Base-by-base conservation (phyloP, 2,329 filamentous ascomycete genomes). In the Tolypocladium album region DNA sequence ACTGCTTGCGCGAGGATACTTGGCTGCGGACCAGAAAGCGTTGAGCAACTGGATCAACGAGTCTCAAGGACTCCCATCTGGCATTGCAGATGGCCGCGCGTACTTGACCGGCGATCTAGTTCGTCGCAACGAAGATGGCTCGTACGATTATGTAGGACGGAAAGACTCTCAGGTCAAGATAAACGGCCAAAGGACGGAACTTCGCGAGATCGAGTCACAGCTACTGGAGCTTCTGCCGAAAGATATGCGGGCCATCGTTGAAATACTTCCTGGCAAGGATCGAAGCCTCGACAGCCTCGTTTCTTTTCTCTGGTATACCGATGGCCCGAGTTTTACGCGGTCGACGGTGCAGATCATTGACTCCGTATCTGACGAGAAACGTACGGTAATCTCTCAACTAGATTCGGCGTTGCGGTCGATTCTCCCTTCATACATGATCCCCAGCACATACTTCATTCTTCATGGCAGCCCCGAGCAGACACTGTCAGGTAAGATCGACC, bases 131-230 rank as follows among this genome's bases (percentile, higher is more conserved):
- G 65, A 67, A 0, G 72, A 79, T 59, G 75, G 76, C 1, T 67
- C 68, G 12, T 65, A 81, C 9, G 63, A 72, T 0, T 80, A 75
- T 57, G 64, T 80, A 50, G 81, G 81, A 38, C 74, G 83, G 17
- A 81, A 81, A 62, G 82, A 85, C 62, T 75, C 75, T 0, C 82
- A 85, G 65, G 76, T 85, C 58, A 86, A 86, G 68, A 68, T 85
- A 20, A 75, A 78, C 24, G 85, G 85, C 15, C 83, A 78, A 59
- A 69, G 82, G 56, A 73, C 83, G 53, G 85, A 81, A 69, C 72
- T 81, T 3, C 63, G 60, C 2, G 69, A 69, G 42, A 61, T 71
- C 11, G 69, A 70, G 38, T 17, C 55, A 17, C 59, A 56, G 6
- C 11, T 55, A 2, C 36, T 22, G n/a, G 22, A 36, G 1, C 3